A percentile compares a stretch with the other conserved stretches of the same genome.
Evolutionary conservation across 1,139 yeast genomes (phyloP).

Genomic region (Lodderomyces margitis): DNA sequence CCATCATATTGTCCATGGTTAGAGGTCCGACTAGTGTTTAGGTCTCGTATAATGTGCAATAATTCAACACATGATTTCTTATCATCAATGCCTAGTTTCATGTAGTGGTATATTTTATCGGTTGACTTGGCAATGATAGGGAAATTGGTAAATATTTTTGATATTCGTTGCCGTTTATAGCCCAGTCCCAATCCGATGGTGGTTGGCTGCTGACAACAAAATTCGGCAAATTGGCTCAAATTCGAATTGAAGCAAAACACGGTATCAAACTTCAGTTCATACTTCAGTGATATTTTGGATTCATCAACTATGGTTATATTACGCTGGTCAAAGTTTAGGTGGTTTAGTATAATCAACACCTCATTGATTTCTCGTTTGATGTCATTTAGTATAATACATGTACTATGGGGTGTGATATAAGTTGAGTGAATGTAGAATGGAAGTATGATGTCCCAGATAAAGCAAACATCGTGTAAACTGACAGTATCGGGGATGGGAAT

Average conservation of each 20-base stretch:
- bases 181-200: not conserved
- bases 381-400: constrained; percentile 31
- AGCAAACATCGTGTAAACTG: constrained; percentile 40
- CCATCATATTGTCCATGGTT: not conserved
- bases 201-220: constrained; percentile 13
- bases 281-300: constrained; percentile 16
- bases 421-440: constrained; percentile 28
- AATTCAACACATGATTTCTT: constrained; percentile 27
- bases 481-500: constrained; percentile 30
- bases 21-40: constrained; percentile 15
- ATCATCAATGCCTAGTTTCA: constrained; percentile 30
- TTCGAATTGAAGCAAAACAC: constrained; percentile 18
- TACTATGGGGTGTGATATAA: constrained; percentile 15
- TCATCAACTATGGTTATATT: constrained; percentile 30
- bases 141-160: constrained; percentile 17
- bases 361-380: constrained; percentile 34
- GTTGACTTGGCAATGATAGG: constrained; percentile 11
- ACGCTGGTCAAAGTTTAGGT: constrained; percentile 28
- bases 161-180: not conserved
- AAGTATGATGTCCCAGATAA: constrained; percentile 32
- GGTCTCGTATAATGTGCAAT: constrained; percentile 20
- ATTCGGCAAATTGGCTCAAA: constrained; percentile 24
- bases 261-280: constrained; percentile 23
- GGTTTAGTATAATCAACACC: constrained; percentile 31
- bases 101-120: constrained; percentile 28